A percentile compares a stretch with the other conserved stretches of the same genome.
phyloP scores from a whole-genome alignment of 1,139 yeast species.

The Pneumocystis carinii region DNA sequence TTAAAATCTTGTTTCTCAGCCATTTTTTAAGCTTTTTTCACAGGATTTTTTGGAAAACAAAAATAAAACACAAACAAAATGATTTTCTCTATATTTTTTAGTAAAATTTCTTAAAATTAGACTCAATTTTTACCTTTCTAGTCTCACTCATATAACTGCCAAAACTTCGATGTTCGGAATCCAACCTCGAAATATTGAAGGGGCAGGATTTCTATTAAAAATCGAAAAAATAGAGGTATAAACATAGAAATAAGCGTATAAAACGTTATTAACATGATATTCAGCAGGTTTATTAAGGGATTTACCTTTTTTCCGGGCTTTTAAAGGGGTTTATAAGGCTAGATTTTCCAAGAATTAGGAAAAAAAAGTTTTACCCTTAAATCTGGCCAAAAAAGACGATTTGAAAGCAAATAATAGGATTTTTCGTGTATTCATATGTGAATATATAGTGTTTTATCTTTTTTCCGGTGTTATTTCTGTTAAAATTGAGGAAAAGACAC shows the following conservation, averaged over 20 bases:
- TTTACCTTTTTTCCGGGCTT: too few species aligned
- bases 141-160: too few species aligned
- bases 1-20: neutral
- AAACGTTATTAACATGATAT: too few species aligned
- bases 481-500: neutral
- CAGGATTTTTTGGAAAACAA: neutral
- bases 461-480: neutral
- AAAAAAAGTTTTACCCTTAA: neutral
- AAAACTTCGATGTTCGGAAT: too few species aligned
- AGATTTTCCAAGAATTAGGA: neutral
- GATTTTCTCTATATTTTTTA: too few species aligned
- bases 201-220: too few species aligned
- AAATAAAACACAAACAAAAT: neutral
- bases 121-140: too few species aligned
- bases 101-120: too few species aligned
- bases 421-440: neutral
- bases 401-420: neutral
- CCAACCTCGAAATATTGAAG: too few species aligned
- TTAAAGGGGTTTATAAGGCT: neutral
- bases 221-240: too few species aligned
- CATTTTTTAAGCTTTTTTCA: conserved; percentile 9
- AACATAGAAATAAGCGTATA: too few species aligned
- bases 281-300: too few species aligned
- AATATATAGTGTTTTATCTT: neutral
- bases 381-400: neutral